Percentiles rank a stretch among this genome's conserved stretches.
These are phyloP conservation scores for Heterobasidion occidentale DNA, from an alignment of 1,284 basidiomycete genomes.

Conservation along the genomic window DNA sequence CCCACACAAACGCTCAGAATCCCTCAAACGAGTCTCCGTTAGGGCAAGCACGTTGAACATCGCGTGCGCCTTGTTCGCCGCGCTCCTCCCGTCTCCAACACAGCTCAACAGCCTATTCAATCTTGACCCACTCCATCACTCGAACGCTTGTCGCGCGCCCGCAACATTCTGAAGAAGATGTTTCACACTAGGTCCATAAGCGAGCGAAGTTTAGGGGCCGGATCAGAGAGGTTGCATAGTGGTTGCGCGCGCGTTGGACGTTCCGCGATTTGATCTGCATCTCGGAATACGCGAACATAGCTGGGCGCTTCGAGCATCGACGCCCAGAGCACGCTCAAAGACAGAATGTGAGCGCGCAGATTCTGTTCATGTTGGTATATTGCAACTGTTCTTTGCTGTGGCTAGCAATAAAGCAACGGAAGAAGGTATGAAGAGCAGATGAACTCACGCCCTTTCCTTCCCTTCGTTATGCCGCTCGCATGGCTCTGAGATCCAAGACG, in stretches of 20 bases:
- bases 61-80: slow-evolving; percentile 90
- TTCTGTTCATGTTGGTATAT: slow-evolving; percentile 88
- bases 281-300: slow-evolving; percentile 96
- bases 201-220: slow-evolving; percentile 87
- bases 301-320: slow-evolving; percentile 83
- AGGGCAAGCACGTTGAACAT: slow-evolving; percentile 96
- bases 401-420: slow-evolving; percentile 4
- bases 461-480: slow-evolving; percentile 92
- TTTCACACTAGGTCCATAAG: slow-evolving; percentile 95
- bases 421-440: not conserved
- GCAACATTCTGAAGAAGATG: slow-evolving; percentile 94
- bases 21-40: slow-evolving; percentile 95
- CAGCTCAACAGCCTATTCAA: slow-evolving; percentile 92
- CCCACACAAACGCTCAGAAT: slow-evolving; percentile 92
- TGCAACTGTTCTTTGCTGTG: slow-evolving; percentile 73
- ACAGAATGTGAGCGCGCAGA: slow-evolving; percentile 89
- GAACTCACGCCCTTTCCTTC: slow-evolving; percentile 70
- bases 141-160: slow-evolving; percentile 94
- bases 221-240: slow-evolving; percentile 96
- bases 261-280: slow-evolving; percentile 97
- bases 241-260: slow-evolving; percentile 93
- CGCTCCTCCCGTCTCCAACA: slow-evolving; percentile 99
- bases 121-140: slow-evolving; percentile 84
- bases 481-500: slow-evolving; percentile 93
- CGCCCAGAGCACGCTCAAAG: slow-evolving; percentile 94